Evolutionary conservation across 2,329 filamentous ascomycete species (phyloP).

Genomic region (Hypoxylon sp.): DNA sequence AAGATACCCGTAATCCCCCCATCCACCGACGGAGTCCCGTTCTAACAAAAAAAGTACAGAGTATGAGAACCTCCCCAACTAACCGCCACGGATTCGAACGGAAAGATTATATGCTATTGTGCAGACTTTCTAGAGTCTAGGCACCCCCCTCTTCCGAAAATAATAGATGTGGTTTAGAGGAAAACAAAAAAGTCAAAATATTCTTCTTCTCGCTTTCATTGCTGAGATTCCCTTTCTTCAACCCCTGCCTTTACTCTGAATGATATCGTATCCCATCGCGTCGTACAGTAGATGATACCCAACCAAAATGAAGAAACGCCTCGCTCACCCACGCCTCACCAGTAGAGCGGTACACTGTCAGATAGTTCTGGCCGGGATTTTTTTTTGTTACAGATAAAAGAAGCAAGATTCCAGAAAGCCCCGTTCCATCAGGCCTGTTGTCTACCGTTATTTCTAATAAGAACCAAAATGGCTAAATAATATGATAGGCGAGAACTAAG

Average conservation of each 20-base stretch:
- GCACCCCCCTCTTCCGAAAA: not conserved
- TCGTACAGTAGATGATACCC: conserved; percentile 52
- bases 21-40: conserved; percentile 24
- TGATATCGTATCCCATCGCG: conserved; percentile 54
- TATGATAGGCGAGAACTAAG: conserved; percentile 17
- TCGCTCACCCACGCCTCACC: conserved; percentile 48
- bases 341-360: conserved; percentile 35
- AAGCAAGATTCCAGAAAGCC: conserved; percentile 33
- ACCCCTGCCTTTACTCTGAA: conserved; percentile 44
- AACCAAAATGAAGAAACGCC: conserved; percentile 51
- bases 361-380: conserved; percentile 36
- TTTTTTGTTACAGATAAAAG: conserved; percentile 48
- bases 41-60: conserved; percentile 42
- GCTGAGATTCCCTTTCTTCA: conserved; percentile 51
- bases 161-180: conserved; percentile 11
- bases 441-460: conserved; percentile 28
- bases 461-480: conserved; percentile 17
- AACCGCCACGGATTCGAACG: conserved; percentile 20
- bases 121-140: conserved; percentile 27
- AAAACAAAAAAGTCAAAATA: conserved; percentile 27
- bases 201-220: conserved; percentile 46
- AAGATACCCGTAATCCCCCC: conserved; percentile 23
- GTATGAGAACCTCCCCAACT: conserved; percentile 10
- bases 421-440: conserved; percentile 16
- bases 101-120: conserved; percentile 29